Evolutionary conservation across 192 early-diverging fungal species (phyloP).

Genomic region (Rhizophagus sp.): DNA sequence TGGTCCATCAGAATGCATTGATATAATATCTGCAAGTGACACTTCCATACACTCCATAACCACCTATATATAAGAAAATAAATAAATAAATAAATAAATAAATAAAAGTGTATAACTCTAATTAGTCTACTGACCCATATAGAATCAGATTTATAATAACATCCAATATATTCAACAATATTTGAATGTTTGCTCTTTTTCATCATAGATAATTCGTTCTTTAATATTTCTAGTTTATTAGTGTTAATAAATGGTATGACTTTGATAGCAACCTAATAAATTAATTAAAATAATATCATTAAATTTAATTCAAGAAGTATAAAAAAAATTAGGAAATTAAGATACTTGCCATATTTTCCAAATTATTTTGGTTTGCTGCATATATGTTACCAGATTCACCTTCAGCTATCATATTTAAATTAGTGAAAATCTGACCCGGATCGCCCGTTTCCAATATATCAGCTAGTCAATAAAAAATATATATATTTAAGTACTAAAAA

Average conservation of each 20-base stretch:
- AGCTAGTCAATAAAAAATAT: slow-evolving; percentile 27
- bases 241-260: slow-evolving; percentile 84
- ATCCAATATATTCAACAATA: slow-evolving; percentile 93
- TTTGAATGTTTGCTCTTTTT: slow-evolving; percentile 87
- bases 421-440: slow-evolving; percentile 76
- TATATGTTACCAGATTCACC: slow-evolving; percentile 92
- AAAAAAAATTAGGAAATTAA: not conserved
- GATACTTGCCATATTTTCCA: slow-evolving; percentile 35
- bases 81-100: not conserved
- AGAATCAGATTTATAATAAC: slow-evolving; percentile 77
- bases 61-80: slow-evolving; percentile 41
- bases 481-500: not conserved
- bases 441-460: slow-evolving; percentile 80
- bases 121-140: slow-evolving; percentile 67
- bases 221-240: slow-evolving; percentile 88
- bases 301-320: not conserved
- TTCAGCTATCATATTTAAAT: slow-evolving; percentile 90
- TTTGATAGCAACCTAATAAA: slow-evolving; percentile 82
- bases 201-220: slow-evolving; percentile 88
- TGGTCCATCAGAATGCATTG: slow-evolving; percentile 55
- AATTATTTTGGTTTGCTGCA: slow-evolving; percentile 69
- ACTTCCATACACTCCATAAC: slow-evolving; percentile 99
- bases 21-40: slow-evolving; percentile 96
- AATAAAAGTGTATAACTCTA: not conserved
- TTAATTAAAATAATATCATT: not conserved